Conservation (phyloP, 768 basidiomycete species). For the Lepiota brunneoincarnata region DNA sequence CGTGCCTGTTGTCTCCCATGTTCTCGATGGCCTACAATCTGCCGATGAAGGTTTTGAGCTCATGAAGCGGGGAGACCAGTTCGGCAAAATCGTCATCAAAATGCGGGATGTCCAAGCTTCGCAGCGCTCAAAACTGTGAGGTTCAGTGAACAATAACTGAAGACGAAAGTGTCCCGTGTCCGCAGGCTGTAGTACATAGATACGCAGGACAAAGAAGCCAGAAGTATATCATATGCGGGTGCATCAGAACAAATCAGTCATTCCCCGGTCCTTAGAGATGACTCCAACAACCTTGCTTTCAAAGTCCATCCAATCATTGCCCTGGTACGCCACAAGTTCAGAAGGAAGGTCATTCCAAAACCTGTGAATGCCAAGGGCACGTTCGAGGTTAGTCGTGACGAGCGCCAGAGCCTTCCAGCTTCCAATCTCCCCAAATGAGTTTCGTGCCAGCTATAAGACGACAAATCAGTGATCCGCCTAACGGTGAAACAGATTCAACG, state of each 20-base stretch:
- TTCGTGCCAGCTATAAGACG: slow-evolving; percentile 21
- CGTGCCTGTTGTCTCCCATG: slow-evolving; percentile 65
- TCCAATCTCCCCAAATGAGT: slow-evolving; percentile 38
- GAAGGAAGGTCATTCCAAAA: slow-evolving; percentile 10
- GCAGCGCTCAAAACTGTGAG: neutral
- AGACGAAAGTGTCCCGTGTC: neutral
- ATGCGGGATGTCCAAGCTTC: slow-evolving; percentile 21
- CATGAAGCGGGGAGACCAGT: slow-evolving; percentile 61
- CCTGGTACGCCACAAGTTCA: slow-evolving; percentile 40
- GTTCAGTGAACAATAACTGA: too few species aligned
- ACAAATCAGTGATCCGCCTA: neutral
- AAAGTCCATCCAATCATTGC: slow-evolving; percentile 39
- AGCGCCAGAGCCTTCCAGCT: slow-evolving; percentile 36
- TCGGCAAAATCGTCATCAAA: slow-evolving; percentile 74
- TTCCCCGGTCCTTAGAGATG: slow-evolving; percentile 30
- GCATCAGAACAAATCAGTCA: slow-evolving; percentile 33
- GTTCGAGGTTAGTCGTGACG: slow-evolving; percentile 41
- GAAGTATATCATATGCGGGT: neutral
- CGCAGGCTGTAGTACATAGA: neutral
- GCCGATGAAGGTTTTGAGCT: slow-evolving; percentile 72
- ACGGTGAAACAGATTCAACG: slow-evolving; percentile 33
- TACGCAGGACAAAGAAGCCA: neutral
- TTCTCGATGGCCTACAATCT: slow-evolving; percentile 61
- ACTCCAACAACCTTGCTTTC: slow-evolving; percentile 44
- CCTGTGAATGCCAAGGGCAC: slow-evolving; percentile 31